Evolutionary conservation across 2,329 filamentous ascomycete species (phyloP).

Genomic region (Aaosphaeria arxii): DNA sequence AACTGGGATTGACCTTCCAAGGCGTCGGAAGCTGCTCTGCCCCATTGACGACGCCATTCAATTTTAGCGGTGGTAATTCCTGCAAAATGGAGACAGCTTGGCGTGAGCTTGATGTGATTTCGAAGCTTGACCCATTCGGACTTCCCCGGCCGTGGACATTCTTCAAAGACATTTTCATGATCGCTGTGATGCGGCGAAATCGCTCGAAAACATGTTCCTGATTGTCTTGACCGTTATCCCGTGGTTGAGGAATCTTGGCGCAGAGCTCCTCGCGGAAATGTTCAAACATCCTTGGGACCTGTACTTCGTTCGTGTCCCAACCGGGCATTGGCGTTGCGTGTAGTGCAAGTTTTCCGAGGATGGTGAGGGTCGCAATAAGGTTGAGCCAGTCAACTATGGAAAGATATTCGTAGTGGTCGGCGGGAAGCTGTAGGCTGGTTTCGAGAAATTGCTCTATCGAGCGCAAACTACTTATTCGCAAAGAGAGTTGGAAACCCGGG

Average conservation of each 20-base stretch:
- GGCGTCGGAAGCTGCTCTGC: slow-evolving; percentile 22
- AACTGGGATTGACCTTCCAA: slow-evolving; percentile 24
- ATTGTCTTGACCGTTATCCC: slow-evolving; percentile 15
- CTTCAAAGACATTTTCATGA: slow-evolving; percentile 26
- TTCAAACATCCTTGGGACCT: slow-evolving; percentile 29
- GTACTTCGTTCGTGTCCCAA: slow-evolving; percentile 31
- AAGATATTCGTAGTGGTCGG: slow-evolving; percentile 25
- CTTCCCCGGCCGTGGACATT: slow-evolving; percentile 19
- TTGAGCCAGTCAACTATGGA: slow-evolving; percentile 33
- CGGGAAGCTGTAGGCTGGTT: slow-evolving; percentile 23
- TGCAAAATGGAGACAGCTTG: slow-evolving; percentile 32
- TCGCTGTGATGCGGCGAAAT: slow-evolving; percentile 31
- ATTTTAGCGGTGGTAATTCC: slow-evolving; percentile 26
- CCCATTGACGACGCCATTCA: slow-evolving; percentile 21
- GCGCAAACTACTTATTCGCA: slow-evolving; percentile 29
- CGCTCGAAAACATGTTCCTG: slow-evolving; percentile 31
- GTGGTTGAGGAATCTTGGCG: slow-evolving; percentile 27
- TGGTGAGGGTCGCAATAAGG: slow-evolving; percentile 25
- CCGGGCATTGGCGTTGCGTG: slow-evolving; percentile 28
- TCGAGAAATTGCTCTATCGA: slow-evolving; percentile 34
- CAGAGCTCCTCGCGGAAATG: slow-evolving; percentile 30
- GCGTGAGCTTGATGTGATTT: slow-evolving; percentile 32
- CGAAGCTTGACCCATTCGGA: slow-evolving; percentile 31
- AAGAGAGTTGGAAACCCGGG: slow-evolving; percentile 32
- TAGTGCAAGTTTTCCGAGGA: slow-evolving; percentile 26